Evolutionary conservation across 1,284 basidiomycete genomes (phyloP).

Genomic region (Xerocomus nothofagi): DNA sequence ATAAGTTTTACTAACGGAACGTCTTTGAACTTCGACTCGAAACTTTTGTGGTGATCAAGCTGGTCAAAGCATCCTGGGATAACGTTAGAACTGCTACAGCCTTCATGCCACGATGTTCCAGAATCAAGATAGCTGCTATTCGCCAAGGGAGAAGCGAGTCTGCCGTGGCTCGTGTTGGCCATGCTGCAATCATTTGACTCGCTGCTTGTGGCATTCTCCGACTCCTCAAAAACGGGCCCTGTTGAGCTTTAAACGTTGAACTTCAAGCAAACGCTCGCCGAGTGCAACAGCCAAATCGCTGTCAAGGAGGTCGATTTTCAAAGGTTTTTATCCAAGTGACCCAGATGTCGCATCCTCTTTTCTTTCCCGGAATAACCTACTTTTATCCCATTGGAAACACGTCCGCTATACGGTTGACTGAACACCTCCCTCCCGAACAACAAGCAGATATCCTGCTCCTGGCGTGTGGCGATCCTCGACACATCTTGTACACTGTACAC

Average conservation of each 20-base stretch:
- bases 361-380: constrained; percentile 35
- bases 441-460: constrained; percentile 49
- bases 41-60: too few species aligned
- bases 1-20: too few species aligned
- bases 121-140: too few species aligned
- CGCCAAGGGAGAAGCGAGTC: not conserved
- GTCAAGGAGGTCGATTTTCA: not conserved
- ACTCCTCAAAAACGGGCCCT: too few species aligned
- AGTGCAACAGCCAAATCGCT: not conserved
- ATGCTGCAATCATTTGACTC: not conserved
- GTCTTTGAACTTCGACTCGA: too few species aligned
- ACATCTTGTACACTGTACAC: constrained; percentile 51
- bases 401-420: constrained; percentile 48
- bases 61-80: too few species aligned
- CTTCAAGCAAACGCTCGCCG: not conserved
- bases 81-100: not conserved
- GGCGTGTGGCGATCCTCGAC: constrained; percentile 59
- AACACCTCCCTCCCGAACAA: constrained; percentile 47
- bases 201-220: not conserved
- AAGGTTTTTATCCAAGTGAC: not conserved
- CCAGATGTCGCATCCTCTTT: constrained; percentile 39
- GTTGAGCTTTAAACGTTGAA: not conserved
- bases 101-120: too few species aligned
- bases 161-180: too few species aligned
- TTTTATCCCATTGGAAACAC: constrained; percentile 63